Percentiles rank a stretch among this genome's conserved stretches.
Conservation (phyloP, 1,139 yeast genomes). For the Pichia sp. region DNA sequence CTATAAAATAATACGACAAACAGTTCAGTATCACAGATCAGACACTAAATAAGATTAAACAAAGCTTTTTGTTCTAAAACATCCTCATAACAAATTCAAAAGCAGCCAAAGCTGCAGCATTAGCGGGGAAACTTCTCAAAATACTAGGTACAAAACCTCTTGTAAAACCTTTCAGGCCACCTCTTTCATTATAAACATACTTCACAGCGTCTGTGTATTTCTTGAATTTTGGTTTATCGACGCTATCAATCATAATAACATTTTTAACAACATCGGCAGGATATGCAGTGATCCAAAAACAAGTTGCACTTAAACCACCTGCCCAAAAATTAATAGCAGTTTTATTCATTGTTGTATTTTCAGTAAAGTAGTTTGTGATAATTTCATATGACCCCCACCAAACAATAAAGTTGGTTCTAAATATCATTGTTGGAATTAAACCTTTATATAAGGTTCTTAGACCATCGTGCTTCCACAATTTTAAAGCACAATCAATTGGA, state of each 20-base stretch:
- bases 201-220: slow-evolving; percentile 69
- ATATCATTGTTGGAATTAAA: slow-evolving; percentile 76
- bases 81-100: slow-evolving; percentile 77
- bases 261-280: slow-evolving; percentile 89
- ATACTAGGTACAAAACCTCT: slow-evolving; percentile 78
- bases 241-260: slow-evolving; percentile 75
- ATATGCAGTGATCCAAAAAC: slow-evolving; percentile 86
- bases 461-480: slow-evolving; percentile 53
- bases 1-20: no score
- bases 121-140: slow-evolving; percentile 75
- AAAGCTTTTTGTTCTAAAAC: slow-evolving; percentile 21
- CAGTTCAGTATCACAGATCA: neutral
- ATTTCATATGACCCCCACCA: slow-evolving; percentile 95
- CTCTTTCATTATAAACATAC: slow-evolving; percentile 55
- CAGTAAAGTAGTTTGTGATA: slow-evolving; percentile 61
- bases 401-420: slow-evolving; percentile 77
- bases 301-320: slow-evolving; percentile 80
- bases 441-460: slow-evolving; percentile 74
- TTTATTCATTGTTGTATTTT: slow-evolving; percentile 55
- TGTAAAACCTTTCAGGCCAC: slow-evolving; percentile 60
- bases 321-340: slow-evolving; percentile 83
- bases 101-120: slow-evolving; percentile 89
- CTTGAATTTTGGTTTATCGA: slow-evolving; percentile 61
- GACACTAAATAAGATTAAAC: neutral
- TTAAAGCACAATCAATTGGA: slow-evolving; percentile 65